Conservation (phyloP, 805 yeast genomes). For the Myxozyma neglecta region DNA sequence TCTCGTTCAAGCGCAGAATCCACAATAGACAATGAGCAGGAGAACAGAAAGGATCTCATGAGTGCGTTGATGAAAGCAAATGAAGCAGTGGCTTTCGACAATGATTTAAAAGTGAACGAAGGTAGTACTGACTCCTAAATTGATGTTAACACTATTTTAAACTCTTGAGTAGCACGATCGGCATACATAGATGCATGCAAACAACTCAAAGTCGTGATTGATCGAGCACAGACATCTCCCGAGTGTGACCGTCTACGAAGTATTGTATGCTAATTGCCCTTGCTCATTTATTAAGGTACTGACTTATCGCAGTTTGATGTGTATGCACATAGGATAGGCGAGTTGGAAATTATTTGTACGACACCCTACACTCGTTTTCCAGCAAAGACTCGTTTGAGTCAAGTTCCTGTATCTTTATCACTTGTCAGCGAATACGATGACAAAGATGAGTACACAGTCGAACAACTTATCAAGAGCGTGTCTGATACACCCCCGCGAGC, state of each 20-base stretch:
- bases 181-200: constrained; percentile 22
- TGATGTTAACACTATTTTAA: not conserved
- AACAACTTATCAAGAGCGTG: too few species aligned
- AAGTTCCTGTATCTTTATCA: not conserved
- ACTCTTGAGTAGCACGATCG: constrained; percentile 1
- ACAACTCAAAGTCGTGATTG: constrained; percentile 3
- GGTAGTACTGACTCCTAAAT: not conserved
- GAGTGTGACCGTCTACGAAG: constrained; percentile 3
- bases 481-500: not conserved
- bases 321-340: constrained; percentile 6
- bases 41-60: not conserved
- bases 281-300: too few species aligned
- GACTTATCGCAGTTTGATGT: constrained; percentile 3
- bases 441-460: not conserved
- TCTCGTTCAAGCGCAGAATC: not conserved
- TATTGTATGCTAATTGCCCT: not conserved
- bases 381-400: too few species aligned
- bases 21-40: not conserved
- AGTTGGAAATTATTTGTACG: constrained; percentile 1
- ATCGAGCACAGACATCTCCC: not conserved
- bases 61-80: constrained; percentile 13
- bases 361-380: not conserved
- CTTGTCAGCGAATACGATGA: not conserved
- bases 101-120: not conserved
- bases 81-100: constrained; percentile 15